Base-by-base conservation (phyloP, 257 asterid species). In the Solanum ossicruentum region DNA sequence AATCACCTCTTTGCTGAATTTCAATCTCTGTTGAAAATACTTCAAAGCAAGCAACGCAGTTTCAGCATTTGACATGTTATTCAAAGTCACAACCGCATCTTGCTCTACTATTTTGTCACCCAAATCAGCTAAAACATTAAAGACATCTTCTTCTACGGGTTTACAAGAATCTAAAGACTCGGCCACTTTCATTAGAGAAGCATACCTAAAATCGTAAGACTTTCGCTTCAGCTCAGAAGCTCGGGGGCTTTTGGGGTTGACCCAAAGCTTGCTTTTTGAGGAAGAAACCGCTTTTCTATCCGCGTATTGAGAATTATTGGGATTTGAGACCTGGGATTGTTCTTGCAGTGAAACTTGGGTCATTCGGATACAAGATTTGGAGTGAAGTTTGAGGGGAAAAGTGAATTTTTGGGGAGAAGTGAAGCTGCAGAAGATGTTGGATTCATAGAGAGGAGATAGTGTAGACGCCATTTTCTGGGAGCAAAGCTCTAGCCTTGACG, bases 171-270 rank as follows among this genome's bases (percentile, higher is more conserved):
- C 88, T 84, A 97, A 87, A 65, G 93, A 83, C 51, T 89, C 90
- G 1, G 98, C 89, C 10, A 92, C 56, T 81, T 91, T 90, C 80
- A 85, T 26, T 47, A 95, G 80, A 47, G 97, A 90, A 87, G 91
- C 90, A 55, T 88, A 94, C 98, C 97, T 95, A 87, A 69, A 91
- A 84, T 91, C 94, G 15, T 89, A 63, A 2, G 96, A 91, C 16
- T 84, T 88, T 21, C 87, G 86, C 87, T 91, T 86, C 20, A 97
- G 87, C 66, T 91, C 88, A 3, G 92, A 82, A 58, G 98, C 98
- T 54, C 88, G 84, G 78, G 95, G 88, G 89, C 94, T 94, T 55
- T 88, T 93, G 72, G 98, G 99, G 72, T 97, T 95, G 85, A 97
- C 92, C 99, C 98, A 97, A 28, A 58, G 60, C 41, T 75, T 70